phyloP scores from a whole-genome alignment of 495 filamentous ascomycete genomes.

The Penicillium soppii region DNA sequence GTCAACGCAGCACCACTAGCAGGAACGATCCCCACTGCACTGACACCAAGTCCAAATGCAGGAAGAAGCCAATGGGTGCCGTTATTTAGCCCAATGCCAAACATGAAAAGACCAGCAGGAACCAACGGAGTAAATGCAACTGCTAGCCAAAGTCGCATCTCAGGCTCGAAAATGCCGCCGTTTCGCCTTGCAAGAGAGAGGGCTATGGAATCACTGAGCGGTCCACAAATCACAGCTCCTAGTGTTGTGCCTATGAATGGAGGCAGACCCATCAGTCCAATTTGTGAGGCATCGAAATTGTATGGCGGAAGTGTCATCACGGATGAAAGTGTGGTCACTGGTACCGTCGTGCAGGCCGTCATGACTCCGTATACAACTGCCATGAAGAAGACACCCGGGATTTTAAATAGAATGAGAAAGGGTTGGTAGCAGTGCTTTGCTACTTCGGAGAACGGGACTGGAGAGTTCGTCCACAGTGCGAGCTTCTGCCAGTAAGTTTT shows the following conservation, averaged over 20 bases:
- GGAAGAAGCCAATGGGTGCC: constrained; percentile 29
- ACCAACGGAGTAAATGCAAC: constrained; percentile 23
- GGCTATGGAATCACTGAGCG: constrained; percentile 33
- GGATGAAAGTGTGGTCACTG: constrained; percentile 27
- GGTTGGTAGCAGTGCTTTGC: constrained; percentile 26
- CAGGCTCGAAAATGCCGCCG: constrained; percentile 36
- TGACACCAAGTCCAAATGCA: constrained; percentile 27
- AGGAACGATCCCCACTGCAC: constrained; percentile 24
- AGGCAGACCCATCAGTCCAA: constrained; percentile 38
- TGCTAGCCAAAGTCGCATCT: constrained; percentile 32
- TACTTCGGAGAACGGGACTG: constrained; percentile 16
- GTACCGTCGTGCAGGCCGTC: constrained; percentile 31
- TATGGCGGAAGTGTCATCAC: constrained; percentile 37
- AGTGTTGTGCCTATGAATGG: constrained; percentile 35
- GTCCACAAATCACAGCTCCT: constrained; percentile 30
- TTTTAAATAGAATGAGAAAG: constrained; percentile 21
- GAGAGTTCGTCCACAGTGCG: constrained; percentile 15
- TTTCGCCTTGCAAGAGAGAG: constrained; percentile 30
- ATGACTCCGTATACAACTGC: constrained; percentile 34
- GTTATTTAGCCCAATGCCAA: constrained; percentile 31
- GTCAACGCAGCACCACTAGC: constrained; percentile 29
- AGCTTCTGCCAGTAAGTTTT: constrained; percentile 20
- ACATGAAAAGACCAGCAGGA: constrained; percentile 31
- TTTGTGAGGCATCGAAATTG: constrained; percentile 34
- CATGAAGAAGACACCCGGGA: constrained; percentile 36